Conservation (phyloP, 1,284 basidiomycete species). For the Fistulinella cinereoalba region DNA sequence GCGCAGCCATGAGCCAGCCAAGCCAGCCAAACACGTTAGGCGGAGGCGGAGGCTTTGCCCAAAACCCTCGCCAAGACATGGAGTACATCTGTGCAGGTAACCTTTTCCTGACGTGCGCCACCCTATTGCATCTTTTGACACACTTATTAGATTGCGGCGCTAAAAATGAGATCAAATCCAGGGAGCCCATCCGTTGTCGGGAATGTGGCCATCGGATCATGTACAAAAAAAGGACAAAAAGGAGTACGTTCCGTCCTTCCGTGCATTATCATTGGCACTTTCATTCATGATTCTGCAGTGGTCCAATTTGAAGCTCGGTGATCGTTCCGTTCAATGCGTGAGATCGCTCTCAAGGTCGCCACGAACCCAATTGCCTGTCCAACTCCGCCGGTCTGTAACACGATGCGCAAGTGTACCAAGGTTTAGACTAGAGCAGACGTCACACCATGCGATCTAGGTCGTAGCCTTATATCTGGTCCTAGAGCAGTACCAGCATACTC, state of each 20-base stretch:
- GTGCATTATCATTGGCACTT: slow-evolving; percentile 6
- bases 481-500: background rate
- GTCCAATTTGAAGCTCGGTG: slow-evolving; percentile 87
- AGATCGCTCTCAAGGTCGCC: background rate
- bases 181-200: slow-evolving; percentile 93
- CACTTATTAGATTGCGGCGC: slow-evolving; percentile 81
- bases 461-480: background rate
- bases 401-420: no score
- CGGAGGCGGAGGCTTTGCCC: slow-evolving; percentile 33
- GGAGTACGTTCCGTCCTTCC: slow-evolving; percentile 55
- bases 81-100: slow-evolving; percentile 92
- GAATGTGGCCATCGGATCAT: slow-evolving; percentile 98
- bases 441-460: background rate
- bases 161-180: slow-evolving; percentile 89
- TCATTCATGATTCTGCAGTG: slow-evolving; percentile 46
- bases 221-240: slow-evolving; percentile 96
- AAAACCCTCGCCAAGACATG: slow-evolving; percentile 60
- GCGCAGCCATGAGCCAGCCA: slow-evolving; percentile 30
- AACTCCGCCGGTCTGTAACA: no score
- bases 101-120: slow-evolving; percentile 18
- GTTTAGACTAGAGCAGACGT: background rate
- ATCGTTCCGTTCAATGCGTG: slow-evolving; percentile 4
- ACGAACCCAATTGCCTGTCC: background rate
- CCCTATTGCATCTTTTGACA: slow-evolving; percentile 9
- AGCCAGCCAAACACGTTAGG: slow-evolving; percentile 19